Evolutionary conservation across 2,329 filamentous ascomycete genomes (phyloP), one percentile per base, ranked within the genome.

Genomic region (Tolypocladium pustulatum): DNA sequence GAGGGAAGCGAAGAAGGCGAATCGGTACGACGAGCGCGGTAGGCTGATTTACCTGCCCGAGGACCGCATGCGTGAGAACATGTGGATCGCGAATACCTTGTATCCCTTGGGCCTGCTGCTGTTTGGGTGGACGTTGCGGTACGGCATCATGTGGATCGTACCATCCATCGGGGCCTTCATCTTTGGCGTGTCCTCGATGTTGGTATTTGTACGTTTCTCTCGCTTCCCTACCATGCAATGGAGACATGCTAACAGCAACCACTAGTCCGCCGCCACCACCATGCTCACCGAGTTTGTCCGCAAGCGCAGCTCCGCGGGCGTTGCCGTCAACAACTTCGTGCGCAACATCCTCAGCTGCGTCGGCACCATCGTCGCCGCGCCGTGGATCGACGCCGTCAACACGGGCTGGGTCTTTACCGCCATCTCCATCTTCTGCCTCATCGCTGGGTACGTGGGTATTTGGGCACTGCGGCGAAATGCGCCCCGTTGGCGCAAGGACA

Each of bases 261-360:
- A 49, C 15, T 37, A 76, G 74, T 72, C 83, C 55, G 81, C 84
- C 64, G 79, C 83, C 0, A 91, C 89, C 0, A 94, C 90, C 0
- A 91, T 94, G 88, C 76, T 94, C 63, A 93, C 90, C 0, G 90
- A 94, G 68, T 91, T 93, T 67, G 87, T 93, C 78, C 88, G 88
- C 17, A 80, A 83, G 49, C 79, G 81, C 62, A 87, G 86, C 55
- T 88, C 85, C 4, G 82, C 82, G 13, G 89, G 89, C 1, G 88
- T 93, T 3, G 90, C 90, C 0, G 77, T 92, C 51, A 92, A 93
- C 71, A 93, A 93, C 68, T 90, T 93, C 66, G 78, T 90, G 56
- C 78, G 90, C 54, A 94, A 93, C 65, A 89, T 91, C 43, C 86
- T 91, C 65, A 85, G 82, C 55, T 91, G 87, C 61, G 78, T 90